A percentile compares a stretch with the other conserved stretches of the same genome.
phyloP scores from a whole-genome alignment of 2,329 filamentous ascomycete genomes.

The Paracoccidioides brasiliensis region DNA sequence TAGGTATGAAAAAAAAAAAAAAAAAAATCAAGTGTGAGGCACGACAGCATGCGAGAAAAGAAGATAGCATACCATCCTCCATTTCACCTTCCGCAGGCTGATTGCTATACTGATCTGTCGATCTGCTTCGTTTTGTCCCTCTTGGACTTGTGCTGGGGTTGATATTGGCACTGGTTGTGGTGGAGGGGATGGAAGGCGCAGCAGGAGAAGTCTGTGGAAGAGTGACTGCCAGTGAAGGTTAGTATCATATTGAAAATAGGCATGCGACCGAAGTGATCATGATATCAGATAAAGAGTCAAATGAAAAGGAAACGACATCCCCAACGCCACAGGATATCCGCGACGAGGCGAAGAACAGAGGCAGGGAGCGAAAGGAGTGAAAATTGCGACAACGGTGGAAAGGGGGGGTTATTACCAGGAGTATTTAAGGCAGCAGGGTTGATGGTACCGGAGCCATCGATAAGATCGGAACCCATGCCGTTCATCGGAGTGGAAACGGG shows the following conservation, averaged over 20 bases:
- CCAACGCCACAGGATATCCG: background rate
- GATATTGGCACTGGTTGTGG: slow-evolving; percentile 19
- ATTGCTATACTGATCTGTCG: slow-evolving; percentile 54
- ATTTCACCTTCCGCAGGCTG: slow-evolving; percentile 44
- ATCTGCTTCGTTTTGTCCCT: slow-evolving; percentile 67
- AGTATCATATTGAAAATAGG: background rate
- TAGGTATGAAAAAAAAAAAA: slow-evolving; percentile 25
- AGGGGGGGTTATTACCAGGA: slow-evolving; percentile 43
- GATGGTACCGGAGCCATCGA: slow-evolving; percentile 75
- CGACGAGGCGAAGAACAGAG: background rate
- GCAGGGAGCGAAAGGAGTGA: background rate
- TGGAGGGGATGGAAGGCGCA: slow-evolving; percentile 17
- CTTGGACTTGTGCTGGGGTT: slow-evolving; percentile 47
- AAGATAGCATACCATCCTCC: slow-evolving; percentile 52
- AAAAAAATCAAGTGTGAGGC: slow-evolving; percentile 20
- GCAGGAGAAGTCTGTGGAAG: slow-evolving; percentile 20
- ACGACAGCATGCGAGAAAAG: slow-evolving; percentile 18
- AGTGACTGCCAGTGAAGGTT: background rate
- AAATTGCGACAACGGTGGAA: slow-evolving; percentile 6
- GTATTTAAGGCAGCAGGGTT: slow-evolving; percentile 78
- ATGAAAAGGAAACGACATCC: background rate
- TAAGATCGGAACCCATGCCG: slow-evolving; percentile 40
- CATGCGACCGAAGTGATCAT: background rate
- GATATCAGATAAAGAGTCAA: background rate
- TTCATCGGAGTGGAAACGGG: slow-evolving; percentile 49